phyloP scores from a whole-genome alignment of 805 yeast genomes.

The Blastobotrys mokoenaii region DNA sequence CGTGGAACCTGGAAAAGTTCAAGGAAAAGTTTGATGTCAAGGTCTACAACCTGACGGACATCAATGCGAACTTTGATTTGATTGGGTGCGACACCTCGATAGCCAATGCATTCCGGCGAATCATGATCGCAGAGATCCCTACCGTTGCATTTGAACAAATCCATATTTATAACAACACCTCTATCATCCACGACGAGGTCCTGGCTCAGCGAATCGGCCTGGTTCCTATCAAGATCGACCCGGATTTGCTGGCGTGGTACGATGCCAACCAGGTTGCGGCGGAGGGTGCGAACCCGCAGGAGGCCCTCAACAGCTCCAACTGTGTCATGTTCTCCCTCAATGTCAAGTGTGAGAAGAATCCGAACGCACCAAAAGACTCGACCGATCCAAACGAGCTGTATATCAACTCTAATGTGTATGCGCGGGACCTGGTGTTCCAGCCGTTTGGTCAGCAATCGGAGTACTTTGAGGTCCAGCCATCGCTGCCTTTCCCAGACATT shows the following conservation, averaged over 20 bases:
- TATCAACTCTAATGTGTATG: conserved; percentile 80
- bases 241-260: conserved; percentile 81
- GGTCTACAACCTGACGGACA: conserved; percentile 50
- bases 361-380: conserved; percentile 68
- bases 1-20: conserved; percentile 83
- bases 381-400: conserved; percentile 80
- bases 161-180: conserved; percentile 85
- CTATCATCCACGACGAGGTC: conserved; percentile 95
- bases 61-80: conserved; percentile 74
- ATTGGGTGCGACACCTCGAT: conserved; percentile 82
- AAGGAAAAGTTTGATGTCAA: conserved; percentile 58
- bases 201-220: conserved; percentile 92
- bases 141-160: conserved; percentile 92
- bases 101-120: conserved; percentile 93
- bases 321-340: conserved; percentile 78
- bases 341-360: conserved; percentile 76
- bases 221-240: conserved; percentile 83
- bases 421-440: conserved; percentile 79
- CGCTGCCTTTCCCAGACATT: conserved; percentile 76
- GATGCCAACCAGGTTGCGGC: conserved; percentile 16
- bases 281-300: conserved; percentile 16
- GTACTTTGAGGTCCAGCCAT: conserved; percentile 46
- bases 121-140: conserved; percentile 96
- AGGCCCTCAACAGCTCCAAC: conserved; percentile 69
- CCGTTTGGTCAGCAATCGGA: conserved; percentile 86